phyloP scores from a whole-genome alignment of 495 filamentous ascomycete species.

The Penicillium waksmanii region DNA sequence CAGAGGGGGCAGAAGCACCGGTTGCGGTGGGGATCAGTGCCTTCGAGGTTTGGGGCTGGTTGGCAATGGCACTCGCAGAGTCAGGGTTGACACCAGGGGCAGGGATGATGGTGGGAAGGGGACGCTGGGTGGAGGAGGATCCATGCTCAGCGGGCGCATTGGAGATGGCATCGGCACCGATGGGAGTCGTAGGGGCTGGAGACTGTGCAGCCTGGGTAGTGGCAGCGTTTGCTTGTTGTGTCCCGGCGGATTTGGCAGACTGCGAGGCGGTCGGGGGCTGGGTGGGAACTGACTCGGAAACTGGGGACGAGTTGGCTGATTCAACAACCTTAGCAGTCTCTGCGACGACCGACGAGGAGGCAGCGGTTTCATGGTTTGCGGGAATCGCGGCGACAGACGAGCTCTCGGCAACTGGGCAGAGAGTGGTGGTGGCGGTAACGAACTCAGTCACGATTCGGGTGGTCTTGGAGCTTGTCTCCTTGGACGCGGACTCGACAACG shows the following conservation, averaged over 20 bases:
- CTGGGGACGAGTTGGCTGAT: conserved; percentile 4
- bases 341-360: conserved; percentile 1
- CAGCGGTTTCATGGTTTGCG: background rate
- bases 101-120: conserved; percentile 17
- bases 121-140: background rate
- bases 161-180: conserved; percentile 11
- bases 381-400: background rate
- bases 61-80: conserved; percentile 10
- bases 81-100: conserved; percentile 10
- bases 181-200: background rate
- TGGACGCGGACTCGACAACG: conserved; percentile 7
- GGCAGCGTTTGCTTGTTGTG: background rate
- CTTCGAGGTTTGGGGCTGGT: conserved; percentile 12
- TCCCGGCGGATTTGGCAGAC: background rate
- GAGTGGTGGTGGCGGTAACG: conserved; percentile 23
- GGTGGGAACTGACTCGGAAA: conserved; percentile 5
- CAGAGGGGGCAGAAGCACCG: conserved; percentile 10
- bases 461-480: conserved; percentile 3
- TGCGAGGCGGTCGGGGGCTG: conserved; percentile 1
- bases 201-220: background rate
- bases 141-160: background rate
- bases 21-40: conserved; percentile 22
- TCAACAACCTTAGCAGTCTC: conserved; percentile 3
- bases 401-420: conserved; percentile 11
- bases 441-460: conserved; percentile 20